Base-by-base conservation (phyloP, 805 yeast genomes). In the Metschnikowia colocasiae region DNA sequence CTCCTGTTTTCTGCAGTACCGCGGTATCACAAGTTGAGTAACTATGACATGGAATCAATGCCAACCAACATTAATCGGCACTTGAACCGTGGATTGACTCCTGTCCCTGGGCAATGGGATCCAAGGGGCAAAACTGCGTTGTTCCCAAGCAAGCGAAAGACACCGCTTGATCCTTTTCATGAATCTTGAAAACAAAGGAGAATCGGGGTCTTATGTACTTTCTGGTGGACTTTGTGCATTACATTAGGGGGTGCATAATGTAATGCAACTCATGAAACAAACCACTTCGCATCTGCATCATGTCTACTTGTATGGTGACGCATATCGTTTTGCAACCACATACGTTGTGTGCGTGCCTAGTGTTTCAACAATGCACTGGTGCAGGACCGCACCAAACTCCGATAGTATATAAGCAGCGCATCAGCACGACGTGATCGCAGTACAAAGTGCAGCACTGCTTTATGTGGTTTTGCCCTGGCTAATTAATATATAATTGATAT, bases 1-100 rank as follows among this genome's bases (percentile, higher is more conserved):
- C 7, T 5, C 13, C 22, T 20, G 38, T n/a, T 39, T 29, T 29
- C 29, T 39, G 42, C 42, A 39, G 42, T 27, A 39, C 42, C 42
- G 42, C 42, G 42, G 7, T 27, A 19, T 7, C 38, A 20, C 36
- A 22, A 33, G 15, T 35, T 3, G 38, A 35, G 22, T 10, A 13
- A n/a, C 16, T 6, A 9, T 34, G 9, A 13, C 13, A 35, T 31
- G 34, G 12, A 9, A 31, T n/a, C 34, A n/a, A 20, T 19, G 15
- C 19, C 27, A 35, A 13, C 6, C 27, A 6, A 35, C 15, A 13
- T 8, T 20, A 6, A 20, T 16, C 8, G 7, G 13, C 15, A 35
- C 25, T 22, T 31, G 10, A 6, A 25, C 27, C 8, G 10, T 25
- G 10, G 10, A 25, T 25, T 25, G 16, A 8, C n/a, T n/a, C n/a